phyloP scores from a whole-genome alignment of 2,329 filamentous ascomycete genomes.

The Chrysoporthe puriensis region DNA sequence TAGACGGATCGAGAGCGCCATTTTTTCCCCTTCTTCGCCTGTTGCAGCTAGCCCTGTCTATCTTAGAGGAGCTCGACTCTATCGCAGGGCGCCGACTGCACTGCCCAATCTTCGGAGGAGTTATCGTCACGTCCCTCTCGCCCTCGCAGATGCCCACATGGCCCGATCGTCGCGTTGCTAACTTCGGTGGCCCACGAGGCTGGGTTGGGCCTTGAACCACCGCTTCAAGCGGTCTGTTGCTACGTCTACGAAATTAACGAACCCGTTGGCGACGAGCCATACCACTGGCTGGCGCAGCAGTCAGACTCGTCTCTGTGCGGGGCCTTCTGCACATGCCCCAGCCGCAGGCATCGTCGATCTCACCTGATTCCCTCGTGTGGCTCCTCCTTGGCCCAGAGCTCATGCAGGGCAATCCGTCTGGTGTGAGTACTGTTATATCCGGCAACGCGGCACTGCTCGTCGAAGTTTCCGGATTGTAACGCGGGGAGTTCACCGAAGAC shows the following conservation, averaged over 20 bases:
- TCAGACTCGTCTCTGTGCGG: conserved; percentile 1
- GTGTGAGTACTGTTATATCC: conserved; percentile 15
- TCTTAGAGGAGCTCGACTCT: conserved; percentile 7
- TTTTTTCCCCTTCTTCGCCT: neutral
- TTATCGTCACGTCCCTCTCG: conserved; percentile 6
- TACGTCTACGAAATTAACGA: conserved; percentile 5
- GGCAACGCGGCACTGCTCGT: conserved; percentile 18
- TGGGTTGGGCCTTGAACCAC: neutral
- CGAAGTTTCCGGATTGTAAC: conserved; percentile 19
- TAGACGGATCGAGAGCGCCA: neutral
- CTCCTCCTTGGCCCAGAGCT: conserved; percentile 9
- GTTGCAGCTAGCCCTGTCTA: conserved; percentile 12
- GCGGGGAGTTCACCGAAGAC: neutral
- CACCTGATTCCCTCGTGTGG: conserved; percentile 22
- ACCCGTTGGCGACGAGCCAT: conserved; percentile 4
- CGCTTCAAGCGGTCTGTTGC: neutral
- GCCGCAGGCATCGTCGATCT: conserved; percentile 13
- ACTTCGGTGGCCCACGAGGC: conserved; percentile 21
- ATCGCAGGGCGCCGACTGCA: neutral
- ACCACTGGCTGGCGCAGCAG: neutral
- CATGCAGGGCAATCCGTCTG: conserved; percentile 3
- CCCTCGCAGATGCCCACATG: conserved; percentile 16
- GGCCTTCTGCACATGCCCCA: neutral
- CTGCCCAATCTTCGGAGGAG: conserved; percentile 15
- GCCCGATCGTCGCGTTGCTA: conserved; percentile 18